Evolutionary conservation across 164 flowering plant genomes (phyloP).

Genomic region (Kingdonia uniflora): DNA sequence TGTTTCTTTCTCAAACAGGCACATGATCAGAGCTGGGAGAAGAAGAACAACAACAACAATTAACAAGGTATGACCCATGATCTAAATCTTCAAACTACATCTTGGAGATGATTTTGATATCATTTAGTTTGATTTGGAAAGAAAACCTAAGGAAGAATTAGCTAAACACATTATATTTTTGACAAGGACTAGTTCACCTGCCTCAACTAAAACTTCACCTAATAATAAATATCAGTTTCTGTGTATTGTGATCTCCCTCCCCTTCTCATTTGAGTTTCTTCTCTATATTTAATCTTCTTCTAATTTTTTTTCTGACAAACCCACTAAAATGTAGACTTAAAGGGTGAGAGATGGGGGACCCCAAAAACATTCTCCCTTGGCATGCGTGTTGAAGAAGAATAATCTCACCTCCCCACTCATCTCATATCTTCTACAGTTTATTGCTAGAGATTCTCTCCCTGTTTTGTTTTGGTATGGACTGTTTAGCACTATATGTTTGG

Average conservation of each 20-base stretch:
- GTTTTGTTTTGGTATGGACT: too few species aligned
- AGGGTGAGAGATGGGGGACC: constrained; percentile 20
- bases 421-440: too few species aligned
- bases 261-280: too few species aligned
- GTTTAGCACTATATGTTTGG: too few species aligned
- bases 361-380: constrained; percentile 81
- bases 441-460: too few species aligned
- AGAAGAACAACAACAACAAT: constrained; percentile 8
- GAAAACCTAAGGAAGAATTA: too few species aligned
- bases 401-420: constrained; percentile 37
- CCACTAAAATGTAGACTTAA: too few species aligned
- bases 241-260: too few species aligned
- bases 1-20: constrained; percentile 10
- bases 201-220: constrained; percentile 18
- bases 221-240: constrained; percentile 5
- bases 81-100: constrained; percentile 5
- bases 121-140: too few species aligned
- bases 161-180: too few species aligned
- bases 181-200: constrained; percentile 11
- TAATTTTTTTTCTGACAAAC: too few species aligned
- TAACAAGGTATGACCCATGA: constrained; percentile 12
- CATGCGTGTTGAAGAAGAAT: constrained; percentile 46
- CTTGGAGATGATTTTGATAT: too few species aligned
- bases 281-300: constrained; percentile 22
- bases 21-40: constrained; percentile 10